Evolutionary conservation across 116 monocot species (phyloP), one percentile per base, ranked within the genome.

Genomic region (Papilionanthe hybrid): DNA sequence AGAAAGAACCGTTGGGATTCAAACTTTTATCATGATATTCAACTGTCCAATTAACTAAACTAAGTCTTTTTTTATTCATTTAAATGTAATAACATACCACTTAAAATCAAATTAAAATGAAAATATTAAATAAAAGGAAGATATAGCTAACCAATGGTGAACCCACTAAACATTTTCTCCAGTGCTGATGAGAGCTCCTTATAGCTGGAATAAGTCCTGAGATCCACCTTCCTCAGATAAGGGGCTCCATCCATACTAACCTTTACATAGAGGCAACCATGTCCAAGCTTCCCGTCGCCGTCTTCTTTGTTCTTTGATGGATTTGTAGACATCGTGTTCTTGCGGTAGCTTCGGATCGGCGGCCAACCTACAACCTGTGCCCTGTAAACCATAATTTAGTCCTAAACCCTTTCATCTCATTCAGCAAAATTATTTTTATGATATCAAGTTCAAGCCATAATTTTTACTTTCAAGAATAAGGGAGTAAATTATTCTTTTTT

Each of bases 221-320:
- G 84, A 29, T 87, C 87, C 13, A 87, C 87, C 42, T 86, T 86
- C 78, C 86, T 79, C 47, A 86, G 76, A 72, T 86, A 86, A 8
- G 86, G 86, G 17, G 86, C 86, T 48, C 86, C 86, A 78, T 86
- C 86, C 86, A 86, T 83, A 72, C 86, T 83, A 72, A 86, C 87
- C 78, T 87, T 87, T 42, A 87, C 81, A 75, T 87, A 87, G 8
- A 87, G 78, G 42, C 79, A 86, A 3, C 78, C 75, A 6, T 28
- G 25, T 5, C 79, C 86, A 55, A 69, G 79, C 57, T 86, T 86
- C 32, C 82, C 79, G 19, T 82, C 86, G 8, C 30, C 75, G 17
- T 75, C 80, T 45, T 87, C 87, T 63, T 87, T 84, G 78, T 75
- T 83, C 80, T 86, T 86, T 2, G 66, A 58, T 10, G 83, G 81